Conservation (phyloP, 1,284 basidiomycete species). For the Polyporus tsugae region DNA sequence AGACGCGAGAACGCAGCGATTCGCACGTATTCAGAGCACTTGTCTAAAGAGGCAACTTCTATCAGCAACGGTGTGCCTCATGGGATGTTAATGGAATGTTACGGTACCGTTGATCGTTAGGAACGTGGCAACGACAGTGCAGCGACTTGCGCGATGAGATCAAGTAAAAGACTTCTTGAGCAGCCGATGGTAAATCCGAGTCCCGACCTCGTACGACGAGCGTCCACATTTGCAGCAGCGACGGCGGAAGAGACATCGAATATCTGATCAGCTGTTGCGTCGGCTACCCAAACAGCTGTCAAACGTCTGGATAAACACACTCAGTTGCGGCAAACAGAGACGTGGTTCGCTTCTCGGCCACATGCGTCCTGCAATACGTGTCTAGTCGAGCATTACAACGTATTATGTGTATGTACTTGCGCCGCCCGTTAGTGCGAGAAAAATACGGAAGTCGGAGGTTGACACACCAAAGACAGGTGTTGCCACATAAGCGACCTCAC, state of each 20-base stretch:
- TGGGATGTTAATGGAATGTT: background rate
- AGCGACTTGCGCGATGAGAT: background rate
- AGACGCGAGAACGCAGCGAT: background rate
- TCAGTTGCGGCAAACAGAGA: background rate
- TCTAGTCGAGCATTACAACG: background rate
- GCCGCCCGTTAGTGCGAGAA: background rate
- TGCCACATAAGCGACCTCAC: background rate
- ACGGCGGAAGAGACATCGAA: background rate
- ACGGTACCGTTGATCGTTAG: conserved; percentile 2
- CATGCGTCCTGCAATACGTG: background rate
- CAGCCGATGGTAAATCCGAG: background rate
- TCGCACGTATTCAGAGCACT: conserved; percentile 2
- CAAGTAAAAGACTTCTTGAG: background rate
- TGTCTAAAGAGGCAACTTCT: background rate
- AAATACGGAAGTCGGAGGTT: background rate
- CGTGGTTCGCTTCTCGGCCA: background rate
- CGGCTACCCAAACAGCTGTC: background rate
- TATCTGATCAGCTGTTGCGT: background rate
- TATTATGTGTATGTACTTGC: background rate
- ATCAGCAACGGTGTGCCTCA: conserved; percentile 8
- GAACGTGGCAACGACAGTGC: background rate
- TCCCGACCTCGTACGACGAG: background rate
- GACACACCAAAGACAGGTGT: conserved; percentile 5
- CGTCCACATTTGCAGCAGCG: background rate
- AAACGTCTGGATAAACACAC: background rate